Evolutionary conservation across 1,139 yeast species (phyloP).

Genomic region (Yamadazyma diddensiae): DNA sequence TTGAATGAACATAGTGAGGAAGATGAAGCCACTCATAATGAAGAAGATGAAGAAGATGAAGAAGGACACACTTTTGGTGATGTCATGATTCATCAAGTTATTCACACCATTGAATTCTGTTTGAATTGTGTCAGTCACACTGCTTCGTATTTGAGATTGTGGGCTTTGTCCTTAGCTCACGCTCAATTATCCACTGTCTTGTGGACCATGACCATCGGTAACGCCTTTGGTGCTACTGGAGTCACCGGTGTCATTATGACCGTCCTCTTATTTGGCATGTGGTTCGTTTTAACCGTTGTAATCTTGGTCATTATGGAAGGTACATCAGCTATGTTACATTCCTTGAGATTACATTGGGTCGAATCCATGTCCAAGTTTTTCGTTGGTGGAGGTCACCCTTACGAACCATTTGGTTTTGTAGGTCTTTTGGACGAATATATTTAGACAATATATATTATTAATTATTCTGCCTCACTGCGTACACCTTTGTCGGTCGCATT

Average conservation of each 20-base stretch:
- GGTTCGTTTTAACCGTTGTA: slow-evolving; percentile 72
- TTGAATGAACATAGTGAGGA: slow-evolving; percentile 17
- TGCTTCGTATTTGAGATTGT: slow-evolving; percentile 71
- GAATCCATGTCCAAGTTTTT: slow-evolving; percentile 84
- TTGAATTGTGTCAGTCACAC: slow-evolving; percentile 78
- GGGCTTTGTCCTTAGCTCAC: slow-evolving; percentile 80
- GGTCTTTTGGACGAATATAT: slow-evolving; percentile 16
- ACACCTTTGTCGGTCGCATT: no score
- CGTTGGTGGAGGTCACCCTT: slow-evolving; percentile 76
- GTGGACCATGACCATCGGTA: slow-evolving; percentile 76
- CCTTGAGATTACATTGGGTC: slow-evolving; percentile 83
- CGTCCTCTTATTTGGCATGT: slow-evolving; percentile 69
- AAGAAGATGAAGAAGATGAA: slow-evolving; percentile 48
- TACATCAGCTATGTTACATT: slow-evolving; percentile 83
- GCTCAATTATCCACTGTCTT: slow-evolving; percentile 73
- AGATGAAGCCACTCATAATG: slow-evolving; percentile 27
- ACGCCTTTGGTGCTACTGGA: slow-evolving; percentile 52
- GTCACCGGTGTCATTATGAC: slow-evolving; percentile 47
- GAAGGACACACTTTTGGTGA: slow-evolving; percentile 67
- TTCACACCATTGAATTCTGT: slow-evolving; percentile 77
- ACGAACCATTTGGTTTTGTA: slow-evolving; percentile 64
- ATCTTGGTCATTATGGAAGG: slow-evolving; percentile 83
- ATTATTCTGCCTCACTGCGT: no score
- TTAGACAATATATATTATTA: no score
- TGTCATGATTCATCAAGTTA: slow-evolving; percentile 75